Conservation (phyloP, 2,329 filamentous ascomycete genomes). For the Exophiala oligosperma region DNA sequence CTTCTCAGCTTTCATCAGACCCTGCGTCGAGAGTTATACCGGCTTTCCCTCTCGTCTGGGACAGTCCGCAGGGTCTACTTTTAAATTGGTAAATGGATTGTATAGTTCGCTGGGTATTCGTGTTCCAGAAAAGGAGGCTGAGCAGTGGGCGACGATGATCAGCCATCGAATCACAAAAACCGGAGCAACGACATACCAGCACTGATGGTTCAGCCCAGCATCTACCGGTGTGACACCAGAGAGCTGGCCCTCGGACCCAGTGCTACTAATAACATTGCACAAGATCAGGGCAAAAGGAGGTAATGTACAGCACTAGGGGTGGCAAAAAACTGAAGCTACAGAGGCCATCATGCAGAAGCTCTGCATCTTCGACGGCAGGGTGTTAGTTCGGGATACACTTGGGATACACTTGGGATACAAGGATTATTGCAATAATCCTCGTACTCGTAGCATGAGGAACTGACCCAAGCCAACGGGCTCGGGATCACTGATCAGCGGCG, state of each 20-base stretch:
- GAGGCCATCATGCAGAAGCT: background rate
- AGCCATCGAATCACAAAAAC: background rate
- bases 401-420: too few relatives aligned
- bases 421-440: too few relatives aligned
- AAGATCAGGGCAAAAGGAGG: background rate
- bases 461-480: background rate
- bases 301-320: background rate
- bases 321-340: background rate
- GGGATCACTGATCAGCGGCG: background rate
- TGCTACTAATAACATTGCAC: background rate
- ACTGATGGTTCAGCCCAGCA: background rate
- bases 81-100: background rate
- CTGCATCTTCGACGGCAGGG: too few relatives aligned
- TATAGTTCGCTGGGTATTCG: background rate
- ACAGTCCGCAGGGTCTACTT: slow-evolving; percentile 2
- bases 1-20: background rate
- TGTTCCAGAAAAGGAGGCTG: background rate
- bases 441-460: background rate
- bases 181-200: background rate
- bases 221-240: background rate
- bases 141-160: background rate
- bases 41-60: background rate
- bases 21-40: slow-evolving; percentile 2
- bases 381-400: too few relatives aligned
- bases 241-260: background rate